phyloP scores from a whole-genome alignment of 768 basidiomycete species.

The Erythrobasidium yunnanense region DNA sequence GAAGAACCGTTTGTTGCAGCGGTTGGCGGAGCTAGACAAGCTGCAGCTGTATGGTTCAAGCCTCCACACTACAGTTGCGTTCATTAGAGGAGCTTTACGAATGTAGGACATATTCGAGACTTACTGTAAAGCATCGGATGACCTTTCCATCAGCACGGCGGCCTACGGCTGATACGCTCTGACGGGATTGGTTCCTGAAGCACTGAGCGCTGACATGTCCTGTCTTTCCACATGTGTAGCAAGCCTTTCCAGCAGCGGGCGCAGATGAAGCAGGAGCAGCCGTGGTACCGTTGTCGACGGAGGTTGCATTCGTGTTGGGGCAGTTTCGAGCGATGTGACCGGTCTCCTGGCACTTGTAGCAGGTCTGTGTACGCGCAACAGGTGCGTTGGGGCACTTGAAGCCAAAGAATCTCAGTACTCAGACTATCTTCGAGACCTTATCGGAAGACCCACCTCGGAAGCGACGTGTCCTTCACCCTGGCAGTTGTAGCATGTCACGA shows the following conservation, averaged over 20 bases:
- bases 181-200: background rate
- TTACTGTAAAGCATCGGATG: conserved; percentile 1
- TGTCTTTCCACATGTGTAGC: conserved; percentile 19
- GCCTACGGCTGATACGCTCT: background rate
- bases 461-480: conserved; percentile 5
- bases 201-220: conserved; percentile 14
- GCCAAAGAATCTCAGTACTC: background rate
- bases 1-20: background rate
- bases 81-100: background rate
- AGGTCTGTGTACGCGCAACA: conserved; percentile 1
- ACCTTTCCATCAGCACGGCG: background rate
- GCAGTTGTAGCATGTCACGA: conserved; percentile 22
- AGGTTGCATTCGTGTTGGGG: background rate
- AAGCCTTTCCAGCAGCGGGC: background rate
- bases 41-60: conserved; percentile 10
- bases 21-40: conserved; percentile 9
- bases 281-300: background rate
- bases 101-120: background rate
- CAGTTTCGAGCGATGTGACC: conserved; percentile 19
- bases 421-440: background rate
- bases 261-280: background rate
- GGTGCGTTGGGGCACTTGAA: background rate
- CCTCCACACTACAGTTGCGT: background rate
- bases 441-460: background rate
- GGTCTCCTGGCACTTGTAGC: conserved; percentile 15